Conservation (phyloP, 352 stramenopile genomes). For the Pythium chondricola region DNA sequence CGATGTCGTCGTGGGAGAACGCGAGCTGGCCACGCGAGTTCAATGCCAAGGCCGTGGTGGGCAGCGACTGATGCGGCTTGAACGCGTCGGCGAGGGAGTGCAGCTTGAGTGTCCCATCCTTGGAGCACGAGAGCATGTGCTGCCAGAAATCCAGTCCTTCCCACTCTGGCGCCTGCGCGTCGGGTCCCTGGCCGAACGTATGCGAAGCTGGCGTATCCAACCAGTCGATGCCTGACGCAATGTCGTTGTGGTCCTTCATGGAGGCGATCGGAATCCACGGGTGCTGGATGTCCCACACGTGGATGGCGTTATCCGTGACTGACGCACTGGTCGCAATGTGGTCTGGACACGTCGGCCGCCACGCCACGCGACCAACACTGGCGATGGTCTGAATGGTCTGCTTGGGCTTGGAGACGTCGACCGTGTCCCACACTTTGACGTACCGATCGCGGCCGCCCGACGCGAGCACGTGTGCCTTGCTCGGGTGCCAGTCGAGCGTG, state of each 20-base stretch:
- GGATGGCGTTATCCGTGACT: conserved; percentile 83
- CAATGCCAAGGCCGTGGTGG: conserved; percentile 62
- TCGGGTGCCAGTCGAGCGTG: conserved; percentile 79
- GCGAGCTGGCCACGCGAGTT: conserved; percentile 77
- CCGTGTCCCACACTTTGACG: conserved; percentile 83
- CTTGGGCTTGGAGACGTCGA: conserved; percentile 60
- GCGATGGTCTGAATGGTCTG: conserved; percentile 86
- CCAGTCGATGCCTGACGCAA: conserved; percentile 80
- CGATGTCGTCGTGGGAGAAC: conserved; percentile 80
- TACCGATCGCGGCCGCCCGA: conserved; percentile 80
- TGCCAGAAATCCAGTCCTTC: conserved; percentile 81
- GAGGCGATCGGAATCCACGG: conserved; percentile 81
- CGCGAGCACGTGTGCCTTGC: conserved; percentile 56
- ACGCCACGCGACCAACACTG: conserved; percentile 74
- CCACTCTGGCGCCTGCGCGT: conserved; percentile 27
- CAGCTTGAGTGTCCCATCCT: conserved; percentile 82
- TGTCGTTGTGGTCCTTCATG: conserved; percentile 80
- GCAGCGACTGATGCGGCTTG: conserved; percentile 75
- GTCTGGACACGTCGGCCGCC: conserved; percentile 67
- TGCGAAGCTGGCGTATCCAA: conserved; percentile 63
- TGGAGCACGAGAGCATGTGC: conserved; percentile 84
- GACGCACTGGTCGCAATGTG: conserved; percentile 84
- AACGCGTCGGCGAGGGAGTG: conserved; percentile 80
- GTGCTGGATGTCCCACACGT: conserved; percentile 81
- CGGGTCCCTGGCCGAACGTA: conserved; percentile 13